Conservation (phyloP, 2,329 filamentous ascomycete genomes). For the Aspergillus texensis region DNA sequence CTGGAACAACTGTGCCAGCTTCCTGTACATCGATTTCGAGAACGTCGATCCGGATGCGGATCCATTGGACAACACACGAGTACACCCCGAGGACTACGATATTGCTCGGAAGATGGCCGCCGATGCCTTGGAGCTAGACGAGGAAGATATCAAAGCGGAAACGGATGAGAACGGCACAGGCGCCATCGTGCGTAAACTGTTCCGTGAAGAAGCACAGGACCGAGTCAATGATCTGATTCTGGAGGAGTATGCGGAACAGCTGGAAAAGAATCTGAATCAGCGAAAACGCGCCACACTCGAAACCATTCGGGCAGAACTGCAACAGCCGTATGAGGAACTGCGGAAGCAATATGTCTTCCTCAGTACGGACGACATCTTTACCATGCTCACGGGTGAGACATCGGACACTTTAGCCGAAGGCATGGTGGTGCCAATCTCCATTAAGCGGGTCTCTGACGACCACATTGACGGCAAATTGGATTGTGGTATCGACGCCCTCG, state of each 20-base stretch:
- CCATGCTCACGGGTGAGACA: constrained; percentile 95
- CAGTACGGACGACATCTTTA: constrained; percentile 79
- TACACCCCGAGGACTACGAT: constrained; percentile 98
- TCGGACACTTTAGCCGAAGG: constrained; percentile 78
- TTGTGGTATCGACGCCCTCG: constrained; percentile 87
- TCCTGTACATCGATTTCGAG: constrained; percentile 87
- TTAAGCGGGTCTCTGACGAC: constrained; percentile 86
- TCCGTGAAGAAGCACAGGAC: constrained; percentile 90
- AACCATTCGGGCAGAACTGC: constrained; percentile 90
- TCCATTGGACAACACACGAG: constrained; percentile 93
- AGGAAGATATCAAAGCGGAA: constrained; percentile 96
- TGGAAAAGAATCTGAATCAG: constrained; percentile 90
- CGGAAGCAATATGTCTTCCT: constrained; percentile 76
- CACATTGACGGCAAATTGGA: constrained; percentile 93
- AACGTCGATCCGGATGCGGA: constrained; percentile 79
- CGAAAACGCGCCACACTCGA: constrained; percentile 94
- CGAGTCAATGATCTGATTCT: constrained; percentile 94
- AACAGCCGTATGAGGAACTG: constrained; percentile 91
- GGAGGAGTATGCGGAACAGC: constrained; percentile 94
- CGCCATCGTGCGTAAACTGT: constrained; percentile 91
- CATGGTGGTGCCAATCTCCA: constrained; percentile 89
- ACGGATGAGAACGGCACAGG: constrained; percentile 85
- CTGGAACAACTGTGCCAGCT: constrained; percentile 96
- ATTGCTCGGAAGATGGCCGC: constrained; percentile 98
- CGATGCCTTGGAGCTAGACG: constrained; percentile 92